A percentile compares a stretch with the other conserved stretches of the same genome.
These are phyloP conservation scores for Russula brevipes DNA, from an alignment of 768 basidiomycete genomes.

Conservation along the genomic window DNA sequence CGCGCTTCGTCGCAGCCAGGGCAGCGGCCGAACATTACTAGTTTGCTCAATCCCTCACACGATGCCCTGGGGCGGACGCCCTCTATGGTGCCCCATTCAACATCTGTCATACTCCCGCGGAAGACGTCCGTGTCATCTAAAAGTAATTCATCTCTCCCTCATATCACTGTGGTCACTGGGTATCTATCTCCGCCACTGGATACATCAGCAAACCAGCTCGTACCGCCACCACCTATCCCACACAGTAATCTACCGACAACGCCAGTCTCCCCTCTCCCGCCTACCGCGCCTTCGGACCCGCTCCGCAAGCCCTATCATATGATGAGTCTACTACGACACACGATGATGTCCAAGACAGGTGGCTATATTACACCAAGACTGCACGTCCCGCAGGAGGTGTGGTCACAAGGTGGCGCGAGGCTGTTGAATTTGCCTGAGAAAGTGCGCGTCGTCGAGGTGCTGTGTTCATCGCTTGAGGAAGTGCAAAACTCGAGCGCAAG, in stretches of 20 bases:
- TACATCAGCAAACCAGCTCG: constrained; percentile 31
- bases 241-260: constrained; percentile 60
- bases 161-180: constrained; percentile 49
- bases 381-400: constrained; percentile 85
- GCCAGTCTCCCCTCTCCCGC: constrained; percentile 74
- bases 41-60: constrained; percentile 44
- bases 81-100: constrained; percentile 36
- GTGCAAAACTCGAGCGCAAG: constrained; percentile 66
- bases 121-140: constrained; percentile 57
- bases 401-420: constrained; percentile 88
- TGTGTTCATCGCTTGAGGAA: constrained; percentile 75
- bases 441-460: constrained; percentile 74
- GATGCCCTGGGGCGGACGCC: constrained; percentile 50
- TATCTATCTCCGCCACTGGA: constrained; percentile 39
- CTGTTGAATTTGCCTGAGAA: constrained; percentile 78
- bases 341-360: constrained; percentile 76
- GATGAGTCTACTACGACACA: constrained; percentile 74
- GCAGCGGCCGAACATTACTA: constrained; percentile 50
- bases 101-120: constrained; percentile 39
- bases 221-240: constrained; percentile 46
- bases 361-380: constrained; percentile 82
- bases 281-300: constrained; percentile 62
- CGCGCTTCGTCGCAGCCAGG: constrained; percentile 78
- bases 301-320: constrained; percentile 85
- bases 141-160: constrained; percentile 46